phyloP scores from a whole-genome alignment of 2,329 filamentous ascomycete species.

The Chaetomium strumarium region DNA sequence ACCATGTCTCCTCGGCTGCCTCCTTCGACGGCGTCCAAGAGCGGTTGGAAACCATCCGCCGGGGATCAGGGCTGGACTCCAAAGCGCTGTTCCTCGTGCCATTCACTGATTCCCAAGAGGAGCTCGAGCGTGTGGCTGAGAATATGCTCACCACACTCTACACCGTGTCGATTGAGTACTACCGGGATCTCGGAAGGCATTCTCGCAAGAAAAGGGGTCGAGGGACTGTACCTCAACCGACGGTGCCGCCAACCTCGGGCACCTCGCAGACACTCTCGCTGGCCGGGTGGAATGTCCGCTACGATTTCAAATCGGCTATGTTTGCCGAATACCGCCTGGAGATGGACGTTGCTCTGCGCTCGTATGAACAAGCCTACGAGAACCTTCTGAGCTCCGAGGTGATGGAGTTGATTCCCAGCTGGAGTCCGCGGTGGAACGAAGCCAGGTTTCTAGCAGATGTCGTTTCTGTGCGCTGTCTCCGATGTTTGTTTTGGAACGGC shows the following conservation, averaged over 20 bases:
- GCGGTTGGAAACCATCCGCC: conserved; percentile 71
- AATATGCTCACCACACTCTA: conserved; percentile 69
- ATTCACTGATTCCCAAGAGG: conserved; percentile 62
- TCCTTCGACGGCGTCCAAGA: conserved; percentile 54
- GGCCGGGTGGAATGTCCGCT: conserved; percentile 86
- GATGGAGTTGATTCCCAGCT: conserved; percentile 81
- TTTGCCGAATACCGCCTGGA: conserved; percentile 93
- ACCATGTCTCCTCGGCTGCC: conserved; percentile 44
- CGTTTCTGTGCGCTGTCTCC: conserved; percentile 71
- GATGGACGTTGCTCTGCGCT: conserved; percentile 78
- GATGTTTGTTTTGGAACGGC: conserved; percentile 74
- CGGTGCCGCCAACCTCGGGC: conserved; percentile 72
- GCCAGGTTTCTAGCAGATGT: conserved; percentile 81
- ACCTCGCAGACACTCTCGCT: conserved; percentile 81
- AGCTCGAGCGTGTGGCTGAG: conserved; percentile 67
- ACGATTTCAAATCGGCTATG: conserved; percentile 87
- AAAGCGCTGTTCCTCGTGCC: conserved; percentile 84
- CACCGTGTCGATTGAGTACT: conserved; percentile 76
- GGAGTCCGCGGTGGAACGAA: conserved; percentile 87
- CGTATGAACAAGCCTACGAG: conserved; percentile 84
- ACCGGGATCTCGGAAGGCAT: conserved; percentile 89
- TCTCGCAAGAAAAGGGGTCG: conserved; percentile 80
- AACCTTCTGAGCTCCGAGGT: conserved; percentile 75
- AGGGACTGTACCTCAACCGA: conserved; percentile 71
- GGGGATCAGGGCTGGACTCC: conserved; percentile 71